These are phyloP conservation scores for Glarea lozoyensis DNA, from an alignment of 495 filamentous ascomycete species.

Conservation along the genomic window DNA sequence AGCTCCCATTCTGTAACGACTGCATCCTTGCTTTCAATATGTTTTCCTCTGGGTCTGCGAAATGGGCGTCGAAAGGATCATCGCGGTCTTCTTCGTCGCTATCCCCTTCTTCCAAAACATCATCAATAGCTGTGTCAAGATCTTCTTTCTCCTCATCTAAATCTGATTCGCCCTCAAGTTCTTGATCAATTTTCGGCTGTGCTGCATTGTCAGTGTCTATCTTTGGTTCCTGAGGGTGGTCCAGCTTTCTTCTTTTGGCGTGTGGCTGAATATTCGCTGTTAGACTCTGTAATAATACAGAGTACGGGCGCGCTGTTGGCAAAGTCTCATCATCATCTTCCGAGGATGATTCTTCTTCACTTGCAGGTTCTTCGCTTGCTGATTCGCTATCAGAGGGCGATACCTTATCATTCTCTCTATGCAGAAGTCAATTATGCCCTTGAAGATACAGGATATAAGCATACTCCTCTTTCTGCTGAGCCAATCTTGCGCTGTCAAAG, in stretches of 20 bases:
- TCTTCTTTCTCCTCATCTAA: constrained; percentile 41
- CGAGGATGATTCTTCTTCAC: constrained; percentile 26
- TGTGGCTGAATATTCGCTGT: constrained; percentile 44
- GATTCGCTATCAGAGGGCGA: too few species aligned
- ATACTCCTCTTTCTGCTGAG: constrained; percentile 28
- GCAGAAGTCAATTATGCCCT: too few species aligned
- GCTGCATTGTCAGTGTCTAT: too few species aligned
- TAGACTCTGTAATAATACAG: constrained; percentile 57
- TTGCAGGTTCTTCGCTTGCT: constrained; percentile 28
- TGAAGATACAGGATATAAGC: too few species aligned
- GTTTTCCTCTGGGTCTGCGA: constrained; percentile 52
- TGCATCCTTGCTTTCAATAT: constrained; percentile 39
- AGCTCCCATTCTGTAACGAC: constrained; percentile 50
- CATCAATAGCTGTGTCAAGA: constrained; percentile 24
- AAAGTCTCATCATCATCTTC: constrained; percentile 31
- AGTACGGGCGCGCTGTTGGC: constrained; percentile 43
- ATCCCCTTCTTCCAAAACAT: constrained; percentile 27
- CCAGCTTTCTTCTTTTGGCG: constrained; percentile 61
- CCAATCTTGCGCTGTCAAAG: constrained; percentile 30
- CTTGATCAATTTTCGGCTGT: too few species aligned
- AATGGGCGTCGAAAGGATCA: constrained; percentile 78
- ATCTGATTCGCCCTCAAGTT: constrained; percentile 42
- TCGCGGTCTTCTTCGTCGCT: constrained; percentile 43
- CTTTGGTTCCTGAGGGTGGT: constrained; percentile 25
- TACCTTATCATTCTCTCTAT: too few species aligned